phyloP scores from a whole-genome alignment of 257 asterid genomes.

The Mentha longifolia region DNA sequence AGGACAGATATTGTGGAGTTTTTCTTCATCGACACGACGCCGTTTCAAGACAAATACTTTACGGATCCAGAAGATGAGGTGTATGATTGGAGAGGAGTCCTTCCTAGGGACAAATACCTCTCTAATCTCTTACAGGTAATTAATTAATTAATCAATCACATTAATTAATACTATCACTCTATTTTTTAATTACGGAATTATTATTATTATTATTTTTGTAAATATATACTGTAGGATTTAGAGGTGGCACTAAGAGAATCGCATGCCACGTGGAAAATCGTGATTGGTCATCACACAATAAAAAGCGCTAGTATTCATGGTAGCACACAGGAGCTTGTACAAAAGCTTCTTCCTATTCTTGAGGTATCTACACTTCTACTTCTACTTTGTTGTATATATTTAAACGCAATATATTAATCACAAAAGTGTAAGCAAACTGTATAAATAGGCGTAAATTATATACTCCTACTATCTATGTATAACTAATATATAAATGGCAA shows the following conservation, averaged over 20 bases:
- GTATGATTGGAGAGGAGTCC: slow-evolving; percentile 77
- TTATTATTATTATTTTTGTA: too few relatives aligned
- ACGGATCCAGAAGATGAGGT: slow-evolving; percentile 49
- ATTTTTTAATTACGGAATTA: too few relatives aligned
- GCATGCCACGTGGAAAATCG: slow-evolving; percentile 71
- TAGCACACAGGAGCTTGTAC: slow-evolving; percentile 51
- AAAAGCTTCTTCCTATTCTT: slow-evolving; percentile 61
- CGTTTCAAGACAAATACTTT: slow-evolving; percentile 68
- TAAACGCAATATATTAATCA: too few relatives aligned
- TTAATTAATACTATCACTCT: too few relatives aligned
- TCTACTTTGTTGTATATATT: slow-evolving; percentile 4
- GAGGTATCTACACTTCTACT: too few relatives aligned
- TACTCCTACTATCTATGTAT: too few relatives aligned
- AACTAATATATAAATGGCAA: not conserved
- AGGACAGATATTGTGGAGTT: slow-evolving; percentile 74
- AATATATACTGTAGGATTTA: slow-evolving; percentile 58
- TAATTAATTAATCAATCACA: too few relatives aligned
- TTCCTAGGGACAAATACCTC: slow-evolving; percentile 54
- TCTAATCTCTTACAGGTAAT: slow-evolving; percentile 49
- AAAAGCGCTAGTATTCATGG: slow-evolving; percentile 74
- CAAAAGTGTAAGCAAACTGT: too few relatives aligned
- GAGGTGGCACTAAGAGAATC: slow-evolving; percentile 56
- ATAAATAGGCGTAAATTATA: too few relatives aligned
- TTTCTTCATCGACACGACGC: slow-evolving; percentile 77
- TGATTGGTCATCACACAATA: slow-evolving; percentile 77